Base-by-base conservation (phyloP, 179 eudicot species). In the Gypsophila paniculata region DNA sequence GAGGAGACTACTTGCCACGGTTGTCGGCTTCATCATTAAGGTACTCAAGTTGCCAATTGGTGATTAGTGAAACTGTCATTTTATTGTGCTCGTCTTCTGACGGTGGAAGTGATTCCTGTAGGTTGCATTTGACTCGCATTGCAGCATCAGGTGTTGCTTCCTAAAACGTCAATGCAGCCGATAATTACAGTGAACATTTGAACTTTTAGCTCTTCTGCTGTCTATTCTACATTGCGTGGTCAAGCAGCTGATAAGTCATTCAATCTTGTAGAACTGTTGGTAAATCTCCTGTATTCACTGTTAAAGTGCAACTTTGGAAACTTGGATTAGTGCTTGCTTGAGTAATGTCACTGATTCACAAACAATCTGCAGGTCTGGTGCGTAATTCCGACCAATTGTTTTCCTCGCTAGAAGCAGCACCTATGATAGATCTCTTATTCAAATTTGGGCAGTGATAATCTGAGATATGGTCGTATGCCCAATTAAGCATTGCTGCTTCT, bases 331-430 rank as follows among this genome's bases (percentile, higher is more conserved):
- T 29, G 34, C 34, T 29, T 1, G 34, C 34, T 29, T 29, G n/a
- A n/a, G n/a, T n/a, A n/a, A n/a, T n/a, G n/a, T n/a, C n/a, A n/a
- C n/a, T n/a, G 34, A 29, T 29, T 29, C 34, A 4, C 34, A 29
- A 29, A 29, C 34, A 29, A 29, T 29, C 34, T 29, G 34, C 34
- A 29, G 34, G 34, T 29, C 34, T 29, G 34, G 4, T 11, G 61
- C 19, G 2, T 57, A 22, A 57, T 57, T 0, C 15, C 34, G 22
- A 23, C 29, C 26, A 21, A 21, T 2, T 17, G 9, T 57, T 60
- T 25, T 60, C 63, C 14, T 60, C 19, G 12, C 14, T 60, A 60
- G 39, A 60, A 60, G 36, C 64, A 60, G 39, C 39, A 26, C 64
- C 64, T 2, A 61, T 14, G 34, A 34, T n/a, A 17, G 46, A 17